Evolutionary conservation across 148 eudicot genomes (phyloP).

Genomic region (Dysphania ambrosioides): DNA sequence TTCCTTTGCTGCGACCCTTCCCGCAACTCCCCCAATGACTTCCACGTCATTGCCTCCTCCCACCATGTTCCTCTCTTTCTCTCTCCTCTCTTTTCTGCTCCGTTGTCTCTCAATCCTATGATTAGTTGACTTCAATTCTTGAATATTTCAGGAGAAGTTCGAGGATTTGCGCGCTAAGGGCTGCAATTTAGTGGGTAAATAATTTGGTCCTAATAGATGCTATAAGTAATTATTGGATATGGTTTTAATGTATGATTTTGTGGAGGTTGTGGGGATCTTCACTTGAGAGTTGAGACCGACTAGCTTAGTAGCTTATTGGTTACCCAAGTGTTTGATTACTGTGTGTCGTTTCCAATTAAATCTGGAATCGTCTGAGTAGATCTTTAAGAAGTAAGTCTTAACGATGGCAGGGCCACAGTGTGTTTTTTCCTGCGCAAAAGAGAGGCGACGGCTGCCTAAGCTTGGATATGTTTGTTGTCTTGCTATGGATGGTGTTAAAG

Average conservation of each 20-base stretch:
- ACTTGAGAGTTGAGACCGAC: too few relatives aligned
- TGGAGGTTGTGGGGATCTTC: too few relatives aligned
- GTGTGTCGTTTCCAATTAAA: too few relatives aligned
- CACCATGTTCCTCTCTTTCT: slow-evolving; percentile 40
- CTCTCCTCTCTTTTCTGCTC: neutral
- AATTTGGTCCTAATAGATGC: too few relatives aligned
- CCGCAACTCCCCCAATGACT: slow-evolving; percentile 71
- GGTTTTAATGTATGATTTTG: neutral
- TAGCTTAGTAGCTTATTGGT: too few relatives aligned
- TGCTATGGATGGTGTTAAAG: slow-evolving; percentile 94
- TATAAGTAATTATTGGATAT: too few relatives aligned
- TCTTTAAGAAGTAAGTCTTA: too few relatives aligned
- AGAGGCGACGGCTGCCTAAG: slow-evolving; percentile 71
- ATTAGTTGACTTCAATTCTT: neutral
- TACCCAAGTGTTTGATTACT: too few relatives aligned
- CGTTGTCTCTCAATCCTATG: neutral
- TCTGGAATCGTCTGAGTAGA: too few relatives aligned
- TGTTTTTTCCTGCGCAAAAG: slow-evolving; percentile 88
- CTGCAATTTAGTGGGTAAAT: slow-evolving; percentile 88
- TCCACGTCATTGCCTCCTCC: slow-evolving; percentile 68
- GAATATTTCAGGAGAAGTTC: slow-evolving; percentile 64
- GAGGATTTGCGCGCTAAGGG: slow-evolving; percentile 63
- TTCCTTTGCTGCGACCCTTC: slow-evolving; percentile 76
- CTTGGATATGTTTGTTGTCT: slow-evolving; percentile 87
- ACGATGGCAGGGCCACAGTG: slow-evolving; percentile 96